Conservation (phyloP, 345 rosid species). For the Hibiscus tridactylites region DNA sequence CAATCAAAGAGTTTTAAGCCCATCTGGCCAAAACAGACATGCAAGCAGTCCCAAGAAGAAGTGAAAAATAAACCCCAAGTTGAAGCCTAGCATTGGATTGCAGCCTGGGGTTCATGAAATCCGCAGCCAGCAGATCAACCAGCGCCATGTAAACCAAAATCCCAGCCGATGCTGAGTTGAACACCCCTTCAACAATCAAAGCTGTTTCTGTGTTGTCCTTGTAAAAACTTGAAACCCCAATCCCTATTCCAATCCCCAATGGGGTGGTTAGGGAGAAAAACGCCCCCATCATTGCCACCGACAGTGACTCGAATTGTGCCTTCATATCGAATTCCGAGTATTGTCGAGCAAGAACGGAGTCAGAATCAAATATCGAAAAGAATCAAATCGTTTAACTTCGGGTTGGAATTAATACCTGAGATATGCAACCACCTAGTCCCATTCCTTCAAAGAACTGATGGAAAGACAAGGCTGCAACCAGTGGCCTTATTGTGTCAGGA, state of each 20-base stretch:
- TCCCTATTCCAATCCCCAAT: constrained; percentile 55
- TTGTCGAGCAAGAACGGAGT: too few species aligned
- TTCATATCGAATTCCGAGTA: background rate
- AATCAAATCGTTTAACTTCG: too few species aligned
- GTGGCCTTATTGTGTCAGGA: constrained; percentile 50
- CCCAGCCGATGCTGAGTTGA: constrained; percentile 63
- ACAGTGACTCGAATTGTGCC: constrained; percentile 46
- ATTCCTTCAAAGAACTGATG: constrained; percentile 79
- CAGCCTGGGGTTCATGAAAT: constrained; percentile 52
- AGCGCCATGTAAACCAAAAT: constrained; percentile 74
- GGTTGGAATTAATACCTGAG: constrained; percentile 28
- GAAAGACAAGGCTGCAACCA: constrained; percentile 56
- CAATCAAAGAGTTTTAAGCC: constrained; percentile 28
- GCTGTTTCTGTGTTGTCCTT: constrained; percentile 38
- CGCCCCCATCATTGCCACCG: constrained; percentile 48
- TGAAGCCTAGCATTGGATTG: constrained; percentile 46
- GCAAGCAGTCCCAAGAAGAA: constrained; percentile 50
- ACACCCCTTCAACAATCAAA: constrained; percentile 47
- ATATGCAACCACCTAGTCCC: constrained; percentile 79
- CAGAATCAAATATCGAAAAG: too few species aligned
- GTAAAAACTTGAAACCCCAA: constrained; percentile 42
- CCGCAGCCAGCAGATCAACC: constrained; percentile 72
- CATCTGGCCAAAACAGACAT: constrained; percentile 65
- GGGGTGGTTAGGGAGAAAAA: constrained; percentile 70
- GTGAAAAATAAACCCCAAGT: constrained; percentile 44